These are phyloP conservation scores for Aspergillus quadricinctus DNA, from an alignment of 2,329 filamentous ascomycete species.

Conservation along the genomic window DNA sequence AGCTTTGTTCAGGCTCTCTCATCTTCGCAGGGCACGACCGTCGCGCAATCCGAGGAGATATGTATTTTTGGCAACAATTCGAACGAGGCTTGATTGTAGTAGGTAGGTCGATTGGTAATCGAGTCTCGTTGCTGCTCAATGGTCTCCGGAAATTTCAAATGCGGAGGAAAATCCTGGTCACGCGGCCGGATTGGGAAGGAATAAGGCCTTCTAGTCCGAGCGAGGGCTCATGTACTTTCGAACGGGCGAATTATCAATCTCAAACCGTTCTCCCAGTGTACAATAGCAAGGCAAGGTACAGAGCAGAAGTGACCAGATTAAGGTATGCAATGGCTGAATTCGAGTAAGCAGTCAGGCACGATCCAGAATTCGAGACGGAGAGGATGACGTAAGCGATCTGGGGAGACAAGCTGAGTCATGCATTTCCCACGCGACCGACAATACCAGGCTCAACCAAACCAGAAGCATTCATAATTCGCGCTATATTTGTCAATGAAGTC, in stretches of 20 bases:
- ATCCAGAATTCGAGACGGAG: background rate
- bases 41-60: background rate
- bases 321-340: background rate
- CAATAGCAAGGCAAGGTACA: background rate
- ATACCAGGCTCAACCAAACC: background rate
- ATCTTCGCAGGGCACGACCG: slow-evolving; percentile 13
- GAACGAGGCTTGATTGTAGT: background rate
- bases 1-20: slow-evolving; percentile 25
- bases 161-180: background rate
- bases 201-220: background rate
- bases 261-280: background rate
- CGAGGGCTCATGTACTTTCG: background rate
- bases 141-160: background rate
- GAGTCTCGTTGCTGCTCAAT: background rate
- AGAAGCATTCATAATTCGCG: background rate
- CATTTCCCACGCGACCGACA: background rate
- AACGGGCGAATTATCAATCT: background rate
- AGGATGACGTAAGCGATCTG: background rate
- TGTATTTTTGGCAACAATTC: background rate
- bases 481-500: background rate
- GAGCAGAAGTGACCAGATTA: background rate
- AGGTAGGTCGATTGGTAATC: background rate
- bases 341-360: background rate
- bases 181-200: background rate
- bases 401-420: background rate